Evolutionary conservation across 2,329 filamentous ascomycete genomes (phyloP).

Genomic region (Sclerotinia minor): DNA sequence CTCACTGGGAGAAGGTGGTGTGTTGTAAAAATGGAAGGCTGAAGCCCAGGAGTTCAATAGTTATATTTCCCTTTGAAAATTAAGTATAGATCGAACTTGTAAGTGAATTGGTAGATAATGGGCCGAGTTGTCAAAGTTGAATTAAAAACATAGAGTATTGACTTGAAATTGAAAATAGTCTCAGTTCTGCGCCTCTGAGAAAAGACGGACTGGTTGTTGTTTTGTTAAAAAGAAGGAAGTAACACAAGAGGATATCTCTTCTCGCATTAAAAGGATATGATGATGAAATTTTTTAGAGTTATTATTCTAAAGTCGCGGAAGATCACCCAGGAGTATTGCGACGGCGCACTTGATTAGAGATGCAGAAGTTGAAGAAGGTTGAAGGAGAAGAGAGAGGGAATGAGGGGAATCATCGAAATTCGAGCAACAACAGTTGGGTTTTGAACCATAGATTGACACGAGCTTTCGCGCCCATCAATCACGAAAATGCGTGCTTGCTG

Average conservation of each 20-base stretch:
- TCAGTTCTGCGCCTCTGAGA: not conserved
- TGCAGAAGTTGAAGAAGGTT: not conserved
- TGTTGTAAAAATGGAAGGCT: not conserved
- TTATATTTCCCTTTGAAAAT: not conserved
- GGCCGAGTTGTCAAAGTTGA: not conserved
- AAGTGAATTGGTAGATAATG: constrained; percentile 16
- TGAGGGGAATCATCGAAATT: not conserved
- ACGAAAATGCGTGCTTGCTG: constrained; percentile 19
- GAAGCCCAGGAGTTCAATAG: not conserved
- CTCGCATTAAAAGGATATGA: not conserved
- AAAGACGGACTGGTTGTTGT: not conserved
- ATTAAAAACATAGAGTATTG: not conserved
- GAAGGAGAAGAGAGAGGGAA: not conserved
- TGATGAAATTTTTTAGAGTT: not conserved
- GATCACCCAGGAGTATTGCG: no score
- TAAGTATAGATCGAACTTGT: not conserved
- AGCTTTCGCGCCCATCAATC: constrained; percentile 7
- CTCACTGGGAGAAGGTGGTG: not conserved
- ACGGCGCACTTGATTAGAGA: not conserved
- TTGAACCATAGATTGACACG: constrained; percentile 4
- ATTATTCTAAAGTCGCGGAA: not conserved
- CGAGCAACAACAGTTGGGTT: not conserved
- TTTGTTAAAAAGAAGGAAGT: not conserved
- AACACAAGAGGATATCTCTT: not conserved
- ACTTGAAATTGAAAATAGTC: not conserved